These are phyloP conservation scores for Graphilbum fragrans DNA, from an alignment of 2,329 filamentous ascomycete genomes.

Conservation along the genomic window DNA sequence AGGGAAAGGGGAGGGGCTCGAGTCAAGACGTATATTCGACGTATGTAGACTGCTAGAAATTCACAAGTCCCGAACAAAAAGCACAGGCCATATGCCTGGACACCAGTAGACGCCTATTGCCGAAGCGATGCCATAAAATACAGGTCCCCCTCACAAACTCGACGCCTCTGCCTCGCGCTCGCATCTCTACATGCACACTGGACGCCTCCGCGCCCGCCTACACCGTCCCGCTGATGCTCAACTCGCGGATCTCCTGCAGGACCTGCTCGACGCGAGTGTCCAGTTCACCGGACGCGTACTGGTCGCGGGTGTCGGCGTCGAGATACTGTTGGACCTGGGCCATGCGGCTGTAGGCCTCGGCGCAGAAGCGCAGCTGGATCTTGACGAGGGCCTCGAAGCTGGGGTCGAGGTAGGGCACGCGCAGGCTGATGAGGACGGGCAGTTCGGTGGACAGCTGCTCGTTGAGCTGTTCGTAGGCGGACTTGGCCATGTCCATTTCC, in stretches of 20 bases:
- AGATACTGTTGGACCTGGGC: slow-evolving; percentile 98
- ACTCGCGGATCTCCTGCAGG: slow-evolving; percentile 86
- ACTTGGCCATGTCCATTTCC: slow-evolving; percentile 88
- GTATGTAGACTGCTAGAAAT: no score
- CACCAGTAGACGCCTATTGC: no score
- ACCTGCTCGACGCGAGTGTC: slow-evolving; percentile 91
- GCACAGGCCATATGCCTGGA: no score
- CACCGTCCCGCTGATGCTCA: slow-evolving; percentile 76
- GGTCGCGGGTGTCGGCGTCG: slow-evolving; percentile 86
- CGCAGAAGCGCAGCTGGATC: slow-evolving; percentile 95
- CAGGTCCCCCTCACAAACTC: no score
- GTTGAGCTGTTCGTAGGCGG: slow-evolving; percentile 91
- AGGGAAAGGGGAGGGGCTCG: no score
- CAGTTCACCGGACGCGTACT: slow-evolving; percentile 87
- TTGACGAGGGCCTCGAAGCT: slow-evolving; percentile 97
- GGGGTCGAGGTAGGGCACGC: slow-evolving; percentile 93
- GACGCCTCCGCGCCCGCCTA: slow-evolving; percentile 28
- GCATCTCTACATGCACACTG: no score
- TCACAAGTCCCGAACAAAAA: no score
- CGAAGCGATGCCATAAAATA: background rate
- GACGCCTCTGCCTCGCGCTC: no score
- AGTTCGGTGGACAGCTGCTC: slow-evolving; percentile 89
- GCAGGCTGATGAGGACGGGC: slow-evolving; percentile 89
- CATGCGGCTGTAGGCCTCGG: slow-evolving; percentile 95
- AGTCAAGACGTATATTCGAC: no score